A percentile compares a stretch with the other conserved stretches of the same genome.
Evolutionary conservation across 768 basidiomycete genomes (phyloP).

Genomic region (Tremella fuciformis): DNA sequence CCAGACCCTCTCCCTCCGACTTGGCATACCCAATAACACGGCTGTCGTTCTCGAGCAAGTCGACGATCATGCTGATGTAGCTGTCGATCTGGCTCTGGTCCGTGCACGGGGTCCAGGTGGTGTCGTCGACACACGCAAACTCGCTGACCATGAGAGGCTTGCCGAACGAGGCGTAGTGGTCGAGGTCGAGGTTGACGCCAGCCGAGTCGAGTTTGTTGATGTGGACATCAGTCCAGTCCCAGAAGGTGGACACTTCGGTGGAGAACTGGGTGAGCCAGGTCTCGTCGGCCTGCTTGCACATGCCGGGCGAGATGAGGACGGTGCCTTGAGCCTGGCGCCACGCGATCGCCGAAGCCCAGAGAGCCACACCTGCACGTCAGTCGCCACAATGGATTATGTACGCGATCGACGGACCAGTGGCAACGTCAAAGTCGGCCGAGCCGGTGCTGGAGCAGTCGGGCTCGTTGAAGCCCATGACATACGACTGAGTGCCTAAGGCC

Average conservation of each 20-base stretch:
- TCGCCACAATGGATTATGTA: not conserved
- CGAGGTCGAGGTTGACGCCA: conserved; percentile 44
- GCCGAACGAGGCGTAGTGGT: conserved; percentile 47
- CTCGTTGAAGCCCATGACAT: conserved; percentile 51
- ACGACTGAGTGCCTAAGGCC: conserved; percentile 34
- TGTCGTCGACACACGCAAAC: conserved; percentile 51
- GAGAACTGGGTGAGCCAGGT: conserved; percentile 49
- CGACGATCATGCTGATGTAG: conserved; percentile 51
- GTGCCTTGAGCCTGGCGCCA: conserved; percentile 42
- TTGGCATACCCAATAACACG: conserved; percentile 50
- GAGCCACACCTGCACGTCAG: conserved; percentile 27
- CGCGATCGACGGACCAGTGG: conserved; percentile 17
- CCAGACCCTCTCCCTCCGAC: conserved; percentile 49
- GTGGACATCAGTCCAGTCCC: conserved; percentile 48
- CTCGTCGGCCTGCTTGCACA: conserved; percentile 53
- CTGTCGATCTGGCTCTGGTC: conserved; percentile 51
- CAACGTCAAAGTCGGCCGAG: conserved; percentile 31
- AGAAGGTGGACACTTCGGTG: conserved; percentile 24
- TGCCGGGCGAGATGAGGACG: conserved; percentile 45
- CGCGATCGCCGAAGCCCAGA: conserved; percentile 48
- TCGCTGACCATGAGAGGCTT: conserved; percentile 50
- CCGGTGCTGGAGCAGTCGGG: conserved; percentile 49
- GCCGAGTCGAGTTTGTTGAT: conserved; percentile 51
- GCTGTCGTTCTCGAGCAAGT: conserved; percentile 44
- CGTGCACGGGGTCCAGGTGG: conserved; percentile 45